Base-by-base conservation (phyloP, 2,329 filamentous ascomycete species). In the Orbilia quercus region DNA sequence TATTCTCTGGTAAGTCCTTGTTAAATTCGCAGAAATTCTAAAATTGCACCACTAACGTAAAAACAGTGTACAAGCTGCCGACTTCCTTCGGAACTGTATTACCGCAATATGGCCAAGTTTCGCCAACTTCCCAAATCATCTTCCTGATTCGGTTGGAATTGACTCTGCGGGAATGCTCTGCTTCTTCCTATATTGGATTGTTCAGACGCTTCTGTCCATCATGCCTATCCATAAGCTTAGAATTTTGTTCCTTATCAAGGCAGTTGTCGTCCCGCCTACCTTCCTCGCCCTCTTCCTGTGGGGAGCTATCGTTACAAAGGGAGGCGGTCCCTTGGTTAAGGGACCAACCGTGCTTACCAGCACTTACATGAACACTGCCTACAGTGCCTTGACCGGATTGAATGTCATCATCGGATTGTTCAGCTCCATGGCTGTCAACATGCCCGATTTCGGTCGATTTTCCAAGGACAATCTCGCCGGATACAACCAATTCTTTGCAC, bases 141-240 rank as follows among this genome's bases (percentile, higher is more conserved):
- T 85, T 7, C 81, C 83, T 0, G 78, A 77, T 2, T 80, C 75
- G 45, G 80, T 81, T n/a, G 81, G 81, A n/a, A 81, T 82, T 53
- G 81, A 76, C 22, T 80, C 83, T 12, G 80, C 82, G 18, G 81
- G 83, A 23, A 79, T 86, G 28, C 80, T 85, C 1, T 85, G 82
- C 67, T 83, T 85, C 73, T 82, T 85, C 58, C 77, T 85, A 44
- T 85, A 85, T 77, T 85, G 84, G 81, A 80, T 82, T 28, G 76
- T 83, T 18, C 84, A 84, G 14, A 82, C 82, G 6, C 78, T 79
- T 0, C 78, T 84, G 5, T 79, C 80, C 25, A 71, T 82, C 6
- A 83, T 83, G 79, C 82, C 81, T 6, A 82, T 82, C 48, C 78
- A 81, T 34, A 83, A 83, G 63, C 77, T 83, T 50, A 79, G 82